Evolutionary conservation across 805 yeast species (phyloP).

Genomic region (Grigorovia transvaalensis): DNA sequence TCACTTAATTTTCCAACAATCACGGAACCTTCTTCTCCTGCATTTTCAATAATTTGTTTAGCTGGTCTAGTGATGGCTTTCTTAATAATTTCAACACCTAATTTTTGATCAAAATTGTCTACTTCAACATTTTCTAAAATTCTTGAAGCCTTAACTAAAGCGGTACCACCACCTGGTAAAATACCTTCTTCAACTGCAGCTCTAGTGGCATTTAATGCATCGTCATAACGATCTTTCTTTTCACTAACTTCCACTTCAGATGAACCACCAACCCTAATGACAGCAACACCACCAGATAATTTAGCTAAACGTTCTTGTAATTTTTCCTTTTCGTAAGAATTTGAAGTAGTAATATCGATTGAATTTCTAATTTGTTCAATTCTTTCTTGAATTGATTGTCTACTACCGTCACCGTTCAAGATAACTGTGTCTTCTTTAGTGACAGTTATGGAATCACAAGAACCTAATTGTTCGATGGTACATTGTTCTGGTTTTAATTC

Average conservation of each 20-base stretch:
- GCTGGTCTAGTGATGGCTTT: conserved; percentile 94
- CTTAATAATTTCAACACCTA: conserved; percentile 89
- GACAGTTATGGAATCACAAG: conserved; percentile 82
- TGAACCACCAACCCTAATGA: conserved; percentile 92
- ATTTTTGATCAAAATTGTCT: conserved; percentile 88
- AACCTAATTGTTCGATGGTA: conserved; percentile 79
- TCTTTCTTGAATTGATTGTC: conserved; percentile 71
- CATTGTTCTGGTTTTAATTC: conserved; percentile 94
- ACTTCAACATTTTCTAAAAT: conserved; percentile 60
- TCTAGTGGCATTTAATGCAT: conserved; percentile 96
- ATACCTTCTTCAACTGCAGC: conserved; percentile 99
- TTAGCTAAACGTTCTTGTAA: conserved; percentile 95
- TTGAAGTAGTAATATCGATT: conserved; percentile 56
- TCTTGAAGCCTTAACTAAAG: conserved; percentile 83
- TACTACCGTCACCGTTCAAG: conserved; percentile 83
- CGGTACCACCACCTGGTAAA: conserved; percentile 99
- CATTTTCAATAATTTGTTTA: conserved; percentile 87
- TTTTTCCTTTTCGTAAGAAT: conserved; percentile 93
- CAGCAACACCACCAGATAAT: conserved; percentile 97
- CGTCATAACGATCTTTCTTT: conserved; percentile 98
- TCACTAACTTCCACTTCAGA: conserved; percentile 98
- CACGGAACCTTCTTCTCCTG: conserved; percentile 96
- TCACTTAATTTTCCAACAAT: conserved; percentile 75
- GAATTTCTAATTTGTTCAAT: conserved; percentile 88
- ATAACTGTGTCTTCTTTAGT: conserved; percentile 94